phyloP scores from a whole-genome alignment of 2,329 filamentous ascomycete species.

The Orbilia quercus region DNA sequence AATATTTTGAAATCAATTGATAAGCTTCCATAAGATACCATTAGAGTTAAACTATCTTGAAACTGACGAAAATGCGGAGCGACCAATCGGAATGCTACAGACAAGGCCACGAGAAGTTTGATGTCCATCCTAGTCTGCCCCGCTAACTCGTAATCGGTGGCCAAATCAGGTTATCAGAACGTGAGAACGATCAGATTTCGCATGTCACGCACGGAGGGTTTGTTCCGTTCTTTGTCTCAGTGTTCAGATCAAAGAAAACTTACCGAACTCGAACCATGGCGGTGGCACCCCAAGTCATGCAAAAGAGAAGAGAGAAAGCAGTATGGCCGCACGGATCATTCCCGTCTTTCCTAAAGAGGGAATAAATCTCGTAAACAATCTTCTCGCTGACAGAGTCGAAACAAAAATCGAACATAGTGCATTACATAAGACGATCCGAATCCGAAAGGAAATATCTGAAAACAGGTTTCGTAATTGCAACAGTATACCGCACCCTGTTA shows the following conservation, averaged over 20 bases:
- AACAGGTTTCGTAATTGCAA: no score
- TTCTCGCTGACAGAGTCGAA: conserved; percentile 3
- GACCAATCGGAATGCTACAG: conserved; percentile 5
- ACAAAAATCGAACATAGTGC: conserved; percentile 11
- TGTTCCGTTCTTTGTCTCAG: conserved; percentile 30
- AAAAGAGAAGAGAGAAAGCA: background rate
- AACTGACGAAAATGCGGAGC: background rate
- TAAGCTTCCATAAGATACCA: background rate
- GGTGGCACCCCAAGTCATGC: conserved; percentile 27
- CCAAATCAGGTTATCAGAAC: conserved; percentile 27
- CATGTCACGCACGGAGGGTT: conserved; percentile 23
- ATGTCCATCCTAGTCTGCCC: background rate
- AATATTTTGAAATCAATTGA: conserved; percentile 6
- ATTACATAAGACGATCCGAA: conserved; percentile 1
- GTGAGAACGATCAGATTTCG: conserved; percentile 7
- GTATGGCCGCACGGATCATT: conserved; percentile 41
- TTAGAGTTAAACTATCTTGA: background rate
- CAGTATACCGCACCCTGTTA: no score
- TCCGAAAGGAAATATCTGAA: background rate
- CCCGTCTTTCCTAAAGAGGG: conserved; percentile 25
- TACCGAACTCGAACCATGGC: conserved; percentile 37
- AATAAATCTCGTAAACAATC: conserved; percentile 40
- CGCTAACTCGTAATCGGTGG: conserved; percentile 9
- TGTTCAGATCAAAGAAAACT: background rate
- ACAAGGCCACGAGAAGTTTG: background rate